Conservation (phyloP, 2,329 filamentous ascomycete species). For the Didymella pinodella region DNA sequence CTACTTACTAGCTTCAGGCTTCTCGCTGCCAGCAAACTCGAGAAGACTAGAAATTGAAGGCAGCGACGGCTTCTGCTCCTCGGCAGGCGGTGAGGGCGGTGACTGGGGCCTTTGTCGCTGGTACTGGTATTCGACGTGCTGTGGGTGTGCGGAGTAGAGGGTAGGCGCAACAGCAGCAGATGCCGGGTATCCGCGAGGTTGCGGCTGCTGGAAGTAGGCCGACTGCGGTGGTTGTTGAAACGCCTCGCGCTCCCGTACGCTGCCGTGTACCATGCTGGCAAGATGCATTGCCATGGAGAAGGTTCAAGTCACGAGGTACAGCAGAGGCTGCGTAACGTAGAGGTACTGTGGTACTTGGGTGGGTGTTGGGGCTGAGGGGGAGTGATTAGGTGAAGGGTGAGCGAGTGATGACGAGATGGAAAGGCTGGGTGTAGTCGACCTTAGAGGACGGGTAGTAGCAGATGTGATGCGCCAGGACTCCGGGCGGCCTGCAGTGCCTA, state of each 20-base stretch:
- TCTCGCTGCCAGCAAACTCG: conserved; percentile 78
- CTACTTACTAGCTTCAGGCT: conserved; percentile 53
- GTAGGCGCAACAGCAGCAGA: conserved; percentile 25
- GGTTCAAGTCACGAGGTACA: conserved; percentile 40
- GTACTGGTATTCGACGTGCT: conserved; percentile 42
- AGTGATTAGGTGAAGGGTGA: conserved; percentile 24
- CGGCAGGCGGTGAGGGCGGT: conserved; percentile 77
- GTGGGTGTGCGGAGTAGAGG: conserved; percentile 31
- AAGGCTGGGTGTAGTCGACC: conserved; percentile 19
- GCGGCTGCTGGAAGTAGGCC: conserved; percentile 50
- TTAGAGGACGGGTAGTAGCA: conserved; percentile 39
- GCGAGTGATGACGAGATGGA: conserved; percentile 32
- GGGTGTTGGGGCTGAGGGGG: conserved; percentile 12
- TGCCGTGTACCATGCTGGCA: conserved; percentile 55
- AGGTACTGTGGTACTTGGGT: conserved; percentile 7
- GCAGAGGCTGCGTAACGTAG: conserved; percentile 46
- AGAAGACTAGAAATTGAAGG: conserved; percentile 94
- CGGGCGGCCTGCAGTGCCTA: conserved; percentile 49
- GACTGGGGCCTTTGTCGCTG: conserved; percentile 60
- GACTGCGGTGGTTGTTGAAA: conserved; percentile 45
- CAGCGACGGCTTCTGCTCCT: conserved; percentile 82
- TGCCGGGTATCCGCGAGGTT: conserved; percentile 38
- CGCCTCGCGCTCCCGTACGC: conserved; percentile 51
- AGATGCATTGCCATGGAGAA: conserved; percentile 53
- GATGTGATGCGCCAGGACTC: conserved; percentile 45